Percentiles rank a stretch among this genome's conserved stretches.
Evolutionary conservation across 2,329 filamentous ascomycete genomes (phyloP).

Genomic region (Gnomoniopsis sp.): DNA sequence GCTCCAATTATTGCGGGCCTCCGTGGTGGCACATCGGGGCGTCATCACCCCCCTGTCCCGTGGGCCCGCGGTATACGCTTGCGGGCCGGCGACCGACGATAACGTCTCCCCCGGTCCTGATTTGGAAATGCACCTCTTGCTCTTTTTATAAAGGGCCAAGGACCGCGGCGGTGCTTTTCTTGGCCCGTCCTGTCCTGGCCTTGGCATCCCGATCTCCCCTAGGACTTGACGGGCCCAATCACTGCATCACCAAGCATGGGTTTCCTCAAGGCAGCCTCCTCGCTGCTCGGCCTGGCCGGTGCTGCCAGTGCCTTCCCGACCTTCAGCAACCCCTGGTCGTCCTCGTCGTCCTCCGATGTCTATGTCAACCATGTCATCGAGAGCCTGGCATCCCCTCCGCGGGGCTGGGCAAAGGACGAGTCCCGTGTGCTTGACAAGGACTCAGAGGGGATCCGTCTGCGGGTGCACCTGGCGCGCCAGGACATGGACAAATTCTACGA

Average conservation of each 20-base stretch:
- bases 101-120: background rate
- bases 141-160: background rate
- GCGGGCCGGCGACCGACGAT: background rate
- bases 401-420: conserved; percentile 14
- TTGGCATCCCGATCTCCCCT: background rate
- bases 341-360: background rate
- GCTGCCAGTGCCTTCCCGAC: conserved; percentile 6
- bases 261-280: conserved; percentile 4
- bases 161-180: background rate
- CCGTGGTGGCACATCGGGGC: background rate
- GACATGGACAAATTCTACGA: conserved; percentile 18
- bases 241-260: conserved; percentile 1
- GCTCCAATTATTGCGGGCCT: background rate
- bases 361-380: conserved; percentile 11
- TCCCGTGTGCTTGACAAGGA: conserved; percentile 14
- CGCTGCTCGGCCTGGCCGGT: conserved; percentile 8
- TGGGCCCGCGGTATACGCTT: background rate
- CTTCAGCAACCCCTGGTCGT: background rate
- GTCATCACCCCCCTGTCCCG: background rate
- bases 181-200: background rate
- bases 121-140: background rate
- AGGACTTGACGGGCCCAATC: background rate
- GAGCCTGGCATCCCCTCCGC: conserved; percentile 10
- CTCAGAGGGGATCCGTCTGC: conserved; percentile 6
- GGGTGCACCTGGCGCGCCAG: conserved; percentile 15